Evolutionary conservation across 2,329 filamentous ascomycete species (phyloP).

Genomic region (Neophaeococcomyces mojaviensis): DNA sequence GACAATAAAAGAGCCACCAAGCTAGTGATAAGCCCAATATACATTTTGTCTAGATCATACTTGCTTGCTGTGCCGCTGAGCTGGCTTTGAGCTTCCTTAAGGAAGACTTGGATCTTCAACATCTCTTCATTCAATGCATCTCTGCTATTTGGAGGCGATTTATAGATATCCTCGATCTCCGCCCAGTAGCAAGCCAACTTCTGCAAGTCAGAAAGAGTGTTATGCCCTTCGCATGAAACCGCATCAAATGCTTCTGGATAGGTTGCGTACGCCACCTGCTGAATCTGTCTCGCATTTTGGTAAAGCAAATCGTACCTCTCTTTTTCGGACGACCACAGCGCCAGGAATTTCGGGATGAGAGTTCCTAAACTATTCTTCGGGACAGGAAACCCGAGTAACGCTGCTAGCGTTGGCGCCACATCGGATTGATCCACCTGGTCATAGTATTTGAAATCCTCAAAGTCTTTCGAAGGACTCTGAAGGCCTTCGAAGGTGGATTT

Average conservation of each 20-base stretch:
- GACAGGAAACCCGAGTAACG: constrained; percentile 76
- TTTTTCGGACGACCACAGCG: constrained; percentile 57
- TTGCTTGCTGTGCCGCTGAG: constrained; percentile 91
- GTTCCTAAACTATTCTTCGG: constrained; percentile 85
- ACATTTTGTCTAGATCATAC: constrained; percentile 65
- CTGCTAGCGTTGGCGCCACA: constrained; percentile 80
- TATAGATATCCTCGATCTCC: constrained; percentile 12
- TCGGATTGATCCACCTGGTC: constrained; percentile 85
- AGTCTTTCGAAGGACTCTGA: constrained; percentile 46
- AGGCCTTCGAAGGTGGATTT: constrained; percentile 43
- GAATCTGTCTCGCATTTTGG: constrained; percentile 73
- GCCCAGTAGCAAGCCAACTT: constrained; percentile 65
- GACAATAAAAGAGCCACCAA: constrained; percentile 37
- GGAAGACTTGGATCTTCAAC: constrained; percentile 43
- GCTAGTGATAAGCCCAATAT: constrained; percentile 30
- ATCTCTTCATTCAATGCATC: constrained; percentile 8
- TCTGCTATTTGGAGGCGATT: not conserved
- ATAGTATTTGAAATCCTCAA: constrained; percentile 71
- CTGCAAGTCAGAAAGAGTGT: constrained; percentile 36
- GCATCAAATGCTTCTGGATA: constrained; percentile 46
- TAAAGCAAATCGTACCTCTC: constrained; percentile 63
- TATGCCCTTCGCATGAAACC: constrained; percentile 1
- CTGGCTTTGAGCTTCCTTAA: constrained; percentile 63
- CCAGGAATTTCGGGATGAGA: constrained; percentile 70
- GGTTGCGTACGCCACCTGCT: constrained; percentile 66